Evolutionary conservation across 23 red algal genomes (phyloP).

Genomic region (Gracilaria caudata): DNA sequence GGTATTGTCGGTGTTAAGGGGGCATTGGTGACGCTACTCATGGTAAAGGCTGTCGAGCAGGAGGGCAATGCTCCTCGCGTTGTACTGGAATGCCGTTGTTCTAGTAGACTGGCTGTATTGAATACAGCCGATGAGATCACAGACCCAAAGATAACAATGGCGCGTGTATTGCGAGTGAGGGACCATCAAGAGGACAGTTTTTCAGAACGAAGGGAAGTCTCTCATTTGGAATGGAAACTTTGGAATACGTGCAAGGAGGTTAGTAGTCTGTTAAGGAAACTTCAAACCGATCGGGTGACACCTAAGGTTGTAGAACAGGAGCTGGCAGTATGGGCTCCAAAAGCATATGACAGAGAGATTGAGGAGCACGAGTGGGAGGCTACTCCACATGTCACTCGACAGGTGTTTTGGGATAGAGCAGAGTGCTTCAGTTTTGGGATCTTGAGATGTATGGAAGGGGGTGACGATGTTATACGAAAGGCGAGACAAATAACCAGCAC

Average conservation of each 20-base stretch:
- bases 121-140: background rate
- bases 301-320: slow-evolving; percentile 7
- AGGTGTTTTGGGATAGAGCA: slow-evolving; percentile 50
- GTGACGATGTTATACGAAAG: slow-evolving; percentile 12
- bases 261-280: slow-evolving; percentile 10
- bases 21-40: slow-evolving; percentile 6
- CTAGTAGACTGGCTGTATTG: slow-evolving; percentile 2
- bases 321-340: slow-evolving; percentile 57
- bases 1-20: background rate
- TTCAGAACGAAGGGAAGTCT: slow-evolving; percentile 27
- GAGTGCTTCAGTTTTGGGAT: slow-evolving; percentile 68
- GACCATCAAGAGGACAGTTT: slow-evolving; percentile 17
- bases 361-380: slow-evolving; percentile 39
- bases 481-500: slow-evolving; percentile 36
- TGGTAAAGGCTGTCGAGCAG: slow-evolving; percentile 18
- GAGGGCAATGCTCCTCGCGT: background rate
- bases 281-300: background rate
- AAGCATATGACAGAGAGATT: slow-evolving; percentile 50
- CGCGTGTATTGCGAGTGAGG: slow-evolving; percentile 7
- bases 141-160: background rate
- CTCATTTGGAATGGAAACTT: slow-evolving; percentile 41
- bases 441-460: slow-evolving; percentile 44
- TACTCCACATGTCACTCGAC: slow-evolving; percentile 38
- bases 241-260: slow-evolving; percentile 47
- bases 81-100: slow-evolving; percentile 3